Evolutionary conservation across 257 asterid species (phyloP).

Genomic region (Plectranthus barbatus): DNA sequence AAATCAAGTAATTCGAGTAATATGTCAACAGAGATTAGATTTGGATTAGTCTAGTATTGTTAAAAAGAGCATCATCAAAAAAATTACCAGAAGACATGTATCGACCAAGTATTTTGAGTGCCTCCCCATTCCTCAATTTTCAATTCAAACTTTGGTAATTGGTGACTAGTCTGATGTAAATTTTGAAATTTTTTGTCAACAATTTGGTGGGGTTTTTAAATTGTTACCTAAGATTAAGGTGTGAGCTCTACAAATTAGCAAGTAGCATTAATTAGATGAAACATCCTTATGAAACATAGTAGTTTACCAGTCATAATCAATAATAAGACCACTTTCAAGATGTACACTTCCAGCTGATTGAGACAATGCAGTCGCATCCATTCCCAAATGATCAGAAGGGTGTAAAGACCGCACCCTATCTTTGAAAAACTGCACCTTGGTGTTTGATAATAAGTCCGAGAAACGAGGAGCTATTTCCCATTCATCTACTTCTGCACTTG

Average conservation of each 20-base stretch:
- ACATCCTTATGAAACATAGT: conserved; percentile 13
- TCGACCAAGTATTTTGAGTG: background rate
- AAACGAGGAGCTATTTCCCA: conserved; percentile 99
- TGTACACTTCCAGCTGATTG: conserved; percentile 65
- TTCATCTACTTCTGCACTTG: conserved; percentile 75
- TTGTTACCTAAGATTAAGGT: background rate
- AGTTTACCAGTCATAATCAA: conserved; percentile 92
- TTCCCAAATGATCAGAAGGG: conserved; percentile 63
- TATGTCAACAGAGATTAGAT: background rate
- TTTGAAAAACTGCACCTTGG: conserved; percentile 60
- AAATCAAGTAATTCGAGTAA: too few relatives aligned
- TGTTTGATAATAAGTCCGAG: conserved; percentile 74
- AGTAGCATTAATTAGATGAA: conserved; percentile 6
- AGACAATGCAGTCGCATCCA: conserved; percentile 28
- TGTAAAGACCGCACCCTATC: conserved; percentile 63
- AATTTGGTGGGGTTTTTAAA: background rate
- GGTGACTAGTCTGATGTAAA: background rate
- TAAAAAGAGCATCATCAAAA: background rate
- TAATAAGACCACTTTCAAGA: conserved; percentile 73
- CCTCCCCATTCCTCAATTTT: background rate
- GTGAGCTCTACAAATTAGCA: conserved; percentile 1
- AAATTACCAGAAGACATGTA: background rate
- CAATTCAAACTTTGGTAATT: too few relatives aligned
- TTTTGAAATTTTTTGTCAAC: background rate
- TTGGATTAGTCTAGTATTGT: background rate